Evolutionary conservation across 352 stramenopile genomes (phyloP), one percentile per base, ranked within the genome.

Genomic region (Peronospora farinosa): DNA sequence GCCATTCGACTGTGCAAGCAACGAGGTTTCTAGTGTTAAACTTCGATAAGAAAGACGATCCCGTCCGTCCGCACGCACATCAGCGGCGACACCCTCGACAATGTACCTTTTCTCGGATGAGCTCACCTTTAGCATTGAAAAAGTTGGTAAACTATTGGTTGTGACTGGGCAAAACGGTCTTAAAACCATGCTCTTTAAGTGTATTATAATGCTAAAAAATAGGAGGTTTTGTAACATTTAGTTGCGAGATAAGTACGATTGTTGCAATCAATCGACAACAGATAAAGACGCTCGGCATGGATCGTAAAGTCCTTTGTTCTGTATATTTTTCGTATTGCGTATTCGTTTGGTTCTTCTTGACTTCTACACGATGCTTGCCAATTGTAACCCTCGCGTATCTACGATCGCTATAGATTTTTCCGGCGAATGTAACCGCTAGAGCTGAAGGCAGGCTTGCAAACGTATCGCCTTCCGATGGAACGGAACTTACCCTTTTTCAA

Each of bases 391-490:
- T 6, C 23, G 23, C 23, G 23, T 4, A 27, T 27, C 23, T 27
- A 7, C 23, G 5, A 27, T 27, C 23, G 23, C 23, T 46, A 32
- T 3, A 32, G 1, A 32, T 35, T 65, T 61, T 88, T 91, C 32
- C 73, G 70, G 51, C 74, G 78, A 52, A 93, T 93, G 63, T 93
- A 93, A 35, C 82, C 79, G 44, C 78, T 93, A 35, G 79, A 91
- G 54, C 74, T 87, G 54, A 93, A 91, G 27, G 79, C 73, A 21
- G 82, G 82, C 55, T 93, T 93, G 68, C 78, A 90, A 39, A 93
- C 82, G 65, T 88, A 91, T 30, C 79, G 73, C 2, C 82, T 68
- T 8, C 82, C 82, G 21, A 93, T 67, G 28, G 78, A 73, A 43
- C 82, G 82, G 58, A 88, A 81, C 50, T 72, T 80, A 9, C 82